Conservation (phyloP, 2,329 filamentous ascomycete species). For the Pseudogymnoascus sp. region DNA sequence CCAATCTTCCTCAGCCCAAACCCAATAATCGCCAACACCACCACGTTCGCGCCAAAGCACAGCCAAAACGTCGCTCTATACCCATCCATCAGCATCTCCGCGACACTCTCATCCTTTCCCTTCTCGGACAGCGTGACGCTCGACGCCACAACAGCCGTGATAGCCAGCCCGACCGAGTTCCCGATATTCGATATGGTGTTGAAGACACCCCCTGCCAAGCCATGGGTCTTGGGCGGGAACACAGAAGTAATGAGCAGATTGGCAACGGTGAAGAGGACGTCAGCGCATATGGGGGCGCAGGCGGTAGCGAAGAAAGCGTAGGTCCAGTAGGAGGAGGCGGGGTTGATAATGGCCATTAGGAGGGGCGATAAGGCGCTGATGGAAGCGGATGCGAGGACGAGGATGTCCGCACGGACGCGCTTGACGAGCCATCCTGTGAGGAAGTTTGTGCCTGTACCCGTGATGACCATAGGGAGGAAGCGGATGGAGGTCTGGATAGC, state of each 20-base stretch:
- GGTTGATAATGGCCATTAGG: slow-evolving; percentile 37
- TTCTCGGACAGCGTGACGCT: slow-evolving; percentile 34
- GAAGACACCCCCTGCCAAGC: slow-evolving; percentile 52
- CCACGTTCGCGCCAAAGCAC: slow-evolving; percentile 37
- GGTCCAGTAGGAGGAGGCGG: slow-evolving; percentile 39
- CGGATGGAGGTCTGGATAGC: slow-evolving; percentile 27
- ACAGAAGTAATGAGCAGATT: slow-evolving; percentile 44
- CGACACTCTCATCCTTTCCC: slow-evolving; percentile 19
- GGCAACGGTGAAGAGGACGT: slow-evolving; percentile 47
- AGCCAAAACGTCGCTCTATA: slow-evolving; percentile 47
- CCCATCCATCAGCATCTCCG: slow-evolving; percentile 37
- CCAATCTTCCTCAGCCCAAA: slow-evolving; percentile 36
- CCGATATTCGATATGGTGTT: slow-evolving; percentile 50
- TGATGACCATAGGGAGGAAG: slow-evolving; percentile 33
- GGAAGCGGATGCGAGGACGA: slow-evolving; percentile 31
- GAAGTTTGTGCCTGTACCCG: slow-evolving; percentile 34
- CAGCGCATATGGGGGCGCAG: slow-evolving; percentile 32
- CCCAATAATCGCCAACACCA: slow-evolving; percentile 27
- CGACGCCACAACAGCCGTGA: slow-evolving; percentile 40
- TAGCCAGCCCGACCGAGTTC: slow-evolving; percentile 41
- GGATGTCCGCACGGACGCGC: slow-evolving; percentile 33
- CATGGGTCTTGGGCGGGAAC: slow-evolving; percentile 48
- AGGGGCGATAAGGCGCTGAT: slow-evolving; percentile 32
- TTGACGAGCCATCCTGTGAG: slow-evolving; percentile 39
- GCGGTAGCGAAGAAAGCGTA: slow-evolving; percentile 34